These are phyloP conservation scores for Zopfia rhizophila DNA, from an alignment of 2,329 filamentous ascomycete genomes.

Conservation along the genomic window DNA sequence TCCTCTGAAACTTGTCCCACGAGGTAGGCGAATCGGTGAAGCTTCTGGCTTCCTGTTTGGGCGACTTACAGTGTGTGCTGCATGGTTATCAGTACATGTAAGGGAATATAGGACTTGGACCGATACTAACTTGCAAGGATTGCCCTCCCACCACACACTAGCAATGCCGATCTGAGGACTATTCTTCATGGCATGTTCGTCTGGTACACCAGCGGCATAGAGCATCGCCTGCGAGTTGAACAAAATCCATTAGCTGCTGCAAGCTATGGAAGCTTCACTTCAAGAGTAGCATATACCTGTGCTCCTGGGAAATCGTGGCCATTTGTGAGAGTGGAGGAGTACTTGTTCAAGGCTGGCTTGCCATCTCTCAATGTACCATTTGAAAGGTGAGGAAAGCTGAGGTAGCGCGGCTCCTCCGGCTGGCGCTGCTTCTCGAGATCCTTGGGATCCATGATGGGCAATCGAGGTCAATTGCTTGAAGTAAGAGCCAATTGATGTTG, in stretches of 20 bases:
- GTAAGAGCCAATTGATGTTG: neutral
- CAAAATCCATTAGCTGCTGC: constrained; percentile 4
- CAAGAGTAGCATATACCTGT: constrained; percentile 66
- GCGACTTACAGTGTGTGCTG: constrained; percentile 61
- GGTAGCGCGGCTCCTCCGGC: constrained; percentile 58
- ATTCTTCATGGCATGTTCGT: constrained; percentile 85
- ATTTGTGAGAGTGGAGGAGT: constrained; percentile 83
- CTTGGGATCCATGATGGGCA: constrained; percentile 45
- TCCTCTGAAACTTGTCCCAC: constrained; percentile 8
- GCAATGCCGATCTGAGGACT: constrained; percentile 91
- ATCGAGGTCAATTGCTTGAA: neutral
- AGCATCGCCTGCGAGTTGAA: constrained; percentile 79
- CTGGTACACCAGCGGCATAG: constrained; percentile 89
- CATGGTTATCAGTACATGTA: constrained; percentile 30
- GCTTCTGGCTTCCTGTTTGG: constrained; percentile 7
- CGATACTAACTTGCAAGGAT: constrained; percentile 84
- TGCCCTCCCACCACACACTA: constrained; percentile 97
- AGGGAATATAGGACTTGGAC: constrained; percentile 23
- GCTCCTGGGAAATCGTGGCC: constrained; percentile 92
- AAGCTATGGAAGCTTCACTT: neutral
- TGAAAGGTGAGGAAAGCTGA: constrained; percentile 67
- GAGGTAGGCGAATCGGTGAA: neutral
- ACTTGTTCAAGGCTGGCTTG: constrained; percentile 79
- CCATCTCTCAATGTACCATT: constrained; percentile 66
- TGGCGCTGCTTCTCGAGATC: constrained; percentile 49